Percentiles rank a stretch among this genome's conserved stretches.
Conservation (phyloP, 1,139 yeast genomes). For the Magnusiomyces tetraspermus region DNA sequence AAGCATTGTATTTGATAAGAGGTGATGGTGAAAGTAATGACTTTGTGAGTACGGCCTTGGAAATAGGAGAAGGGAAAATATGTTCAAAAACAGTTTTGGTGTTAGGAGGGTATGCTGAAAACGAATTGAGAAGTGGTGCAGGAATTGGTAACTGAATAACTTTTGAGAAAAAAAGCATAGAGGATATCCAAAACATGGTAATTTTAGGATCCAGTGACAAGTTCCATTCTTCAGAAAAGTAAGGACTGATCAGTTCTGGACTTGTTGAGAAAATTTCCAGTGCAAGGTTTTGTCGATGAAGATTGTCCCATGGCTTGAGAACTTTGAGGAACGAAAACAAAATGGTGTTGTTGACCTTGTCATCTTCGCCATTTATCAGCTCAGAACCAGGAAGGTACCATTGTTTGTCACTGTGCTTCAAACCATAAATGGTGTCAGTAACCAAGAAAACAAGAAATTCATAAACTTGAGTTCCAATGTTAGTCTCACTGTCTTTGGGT, state of each 20-base stretch:
- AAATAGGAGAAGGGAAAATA: conserved; percentile 59
- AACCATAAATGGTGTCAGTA: conserved; percentile 49
- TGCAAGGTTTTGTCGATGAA: conserved; percentile 48
- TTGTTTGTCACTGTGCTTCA: conserved; percentile 52
- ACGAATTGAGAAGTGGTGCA: conserved; percentile 18
- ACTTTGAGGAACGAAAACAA: conserved; percentile 52
- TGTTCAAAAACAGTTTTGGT: conserved; percentile 39
- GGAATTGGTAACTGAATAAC: conserved; percentile 51
- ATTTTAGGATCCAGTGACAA: conserved; percentile 57
- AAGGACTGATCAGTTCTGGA: conserved; percentile 71
- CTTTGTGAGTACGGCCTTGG: conserved; percentile 48
- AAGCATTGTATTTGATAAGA: conserved; percentile 55
- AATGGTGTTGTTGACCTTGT: conserved; percentile 43
- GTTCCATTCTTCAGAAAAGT: conserved; percentile 46
- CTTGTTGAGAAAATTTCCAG: conserved; percentile 43
- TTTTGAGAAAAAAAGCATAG: conserved; percentile 51
- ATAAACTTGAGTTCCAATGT: conserved; percentile 29
- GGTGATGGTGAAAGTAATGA: conserved; percentile 47
- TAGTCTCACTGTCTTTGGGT: conserved; percentile 12
- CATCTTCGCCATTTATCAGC: conserved; percentile 10
- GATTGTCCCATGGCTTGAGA: conserved; percentile 77
- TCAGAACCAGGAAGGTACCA: conserved; percentile 40
- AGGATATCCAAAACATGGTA: conserved; percentile 76
- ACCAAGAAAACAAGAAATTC: conserved; percentile 44
- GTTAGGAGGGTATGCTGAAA: conserved; percentile 22